A percentile compares a stretch with the other conserved stretches of the same genome.
phyloP scores from a whole-genome alignment of 768 basidiomycete species.

The Psilocybe tampanensis region DNA sequence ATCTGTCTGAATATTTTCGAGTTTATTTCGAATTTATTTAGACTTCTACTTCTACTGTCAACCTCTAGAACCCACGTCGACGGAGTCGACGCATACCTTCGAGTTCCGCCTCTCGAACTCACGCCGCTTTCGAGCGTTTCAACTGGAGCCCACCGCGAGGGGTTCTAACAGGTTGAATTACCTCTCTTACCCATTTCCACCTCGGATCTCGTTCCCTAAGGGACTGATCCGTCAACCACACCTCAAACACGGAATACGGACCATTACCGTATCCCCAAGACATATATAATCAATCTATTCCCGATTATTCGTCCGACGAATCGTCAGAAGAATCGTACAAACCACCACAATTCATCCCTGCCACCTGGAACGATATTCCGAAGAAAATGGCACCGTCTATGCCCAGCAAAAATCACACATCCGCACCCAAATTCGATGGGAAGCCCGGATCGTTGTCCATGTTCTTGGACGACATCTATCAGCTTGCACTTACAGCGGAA shows the following conservation, averaged over 20 bases:
- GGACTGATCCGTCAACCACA: not conserved
- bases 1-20: too few species aligned
- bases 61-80: too few species aligned
- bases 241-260: not conserved
- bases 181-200: not conserved
- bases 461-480: constrained; percentile 9
- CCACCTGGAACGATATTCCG: not conserved
- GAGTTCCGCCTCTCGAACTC: not conserved
- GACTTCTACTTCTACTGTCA: too few species aligned
- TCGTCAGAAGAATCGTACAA: not conserved
- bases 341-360: not conserved
- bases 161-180: not conserved
- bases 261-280: not conserved
- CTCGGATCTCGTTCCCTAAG: not conserved
- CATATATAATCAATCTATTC: not conserved
- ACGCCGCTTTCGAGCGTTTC: not conserved
- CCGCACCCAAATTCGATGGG: constrained; percentile 15
- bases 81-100: too few species aligned
- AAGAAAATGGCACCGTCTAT: not conserved
- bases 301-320: not conserved
- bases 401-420: constrained; percentile 7
- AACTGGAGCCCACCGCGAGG: constrained; percentile 14
- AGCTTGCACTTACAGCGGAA: not conserved
- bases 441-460: not conserved
- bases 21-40: too few species aligned